Evolutionary conservation across 768 basidiomycete species (phyloP), one percentile per base, ranked within the genome.

Genomic region (Termitomyces sp.): DNA sequence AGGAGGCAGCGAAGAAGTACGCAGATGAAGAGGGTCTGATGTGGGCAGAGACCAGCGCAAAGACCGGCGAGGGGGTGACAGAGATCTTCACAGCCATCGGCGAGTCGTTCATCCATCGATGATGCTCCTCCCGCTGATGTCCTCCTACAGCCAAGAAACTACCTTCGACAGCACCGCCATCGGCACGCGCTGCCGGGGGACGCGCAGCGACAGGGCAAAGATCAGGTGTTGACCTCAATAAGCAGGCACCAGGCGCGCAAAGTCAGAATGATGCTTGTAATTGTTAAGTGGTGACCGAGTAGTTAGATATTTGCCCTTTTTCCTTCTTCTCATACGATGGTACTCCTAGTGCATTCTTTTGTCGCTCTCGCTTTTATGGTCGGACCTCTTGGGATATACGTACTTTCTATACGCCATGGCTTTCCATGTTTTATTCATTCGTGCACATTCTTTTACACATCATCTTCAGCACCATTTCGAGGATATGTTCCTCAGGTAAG

Each of bases 1-100:
- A 89, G 64, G 93, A 93, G 64, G 93, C 94, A 68, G 93, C 93
- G 5, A 84, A 91, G 79, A 92, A 92, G 74, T 95, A 92, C 66
- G 93, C 93, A 0, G 86, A 92, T 53, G 91, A 94, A 71, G 92
- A 96, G 74, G 92, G 92, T 46, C 72, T 95, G 47, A 87, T 94
- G 88, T 96, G 92, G 90, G 84, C 83, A 49, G 93, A 95, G 75
- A 92, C 92, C 1, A 91, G 88, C 68, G 93, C 93, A 42, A 96
- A 96, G 83, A 79, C 84, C 16, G 92, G 91, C 28, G 87, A 94
- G 62, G 90, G 90, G 58, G 92, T 96, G 14, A 73, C 85, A 44
- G 90, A 92, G 53, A 87, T 95, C 61, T 94, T 95, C 73, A 87
- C 85, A 33, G 82, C 86, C 7, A 93, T 95, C 63, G 92, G 91